Base-by-base conservation (phyloP, 768 basidiomycete species). In the Agaricus sinodeliciosus region DNA sequence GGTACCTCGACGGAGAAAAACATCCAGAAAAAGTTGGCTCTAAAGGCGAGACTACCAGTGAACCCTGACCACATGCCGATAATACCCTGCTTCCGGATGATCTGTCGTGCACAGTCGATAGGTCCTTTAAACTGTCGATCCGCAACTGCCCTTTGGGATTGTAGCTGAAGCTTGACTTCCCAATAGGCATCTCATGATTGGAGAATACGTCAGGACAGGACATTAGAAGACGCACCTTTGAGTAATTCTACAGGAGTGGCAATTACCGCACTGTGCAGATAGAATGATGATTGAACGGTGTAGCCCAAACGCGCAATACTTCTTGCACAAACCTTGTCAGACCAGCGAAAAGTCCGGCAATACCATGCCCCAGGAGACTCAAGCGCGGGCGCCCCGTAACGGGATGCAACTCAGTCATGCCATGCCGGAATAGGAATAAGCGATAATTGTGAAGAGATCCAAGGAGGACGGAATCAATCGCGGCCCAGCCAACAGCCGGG, bases 181-280 rank as follows among this genome's bases (percentile, higher is more conserved):
- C 43, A 50, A 52, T 31, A 43, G 44, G 45, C 37, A 37, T 46
- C 56, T 42, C 22, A 45, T 83, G 34, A 77, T 72, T 58, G 81
- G 43, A 81, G 74, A 1, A 34, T 78, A 78, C 40, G 77, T 77
- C 15, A 77, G 37, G 34, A 37, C 27, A 27, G 64, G 13, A 59
- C 41, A 9, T 16, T 44, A 28, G 54, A 25, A 36, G 3, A 47
- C 43, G 42, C 43, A 76, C 83, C 82, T 78, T 92, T 92, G 55
- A 92, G 69, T 49, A 83, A 75, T 64, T 92, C 90, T 35, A 90
- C 77, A 0, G 89, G 88, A 12, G 86, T 88, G 4, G 89, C 87
- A 25, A 90, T 66, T 15, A 83, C 51, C 11, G 86, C 79, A 60
- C 86, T 88, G 57, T 15, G 43, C 28, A 48, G 48, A 27, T 15